Percentiles rank a stretch among this genome's conserved stretches.
These are phyloP conservation scores for Zymoseptoria brevis DNA, from an alignment of 2,329 filamentous ascomycete genomes.

Conservation along the genomic window DNA sequence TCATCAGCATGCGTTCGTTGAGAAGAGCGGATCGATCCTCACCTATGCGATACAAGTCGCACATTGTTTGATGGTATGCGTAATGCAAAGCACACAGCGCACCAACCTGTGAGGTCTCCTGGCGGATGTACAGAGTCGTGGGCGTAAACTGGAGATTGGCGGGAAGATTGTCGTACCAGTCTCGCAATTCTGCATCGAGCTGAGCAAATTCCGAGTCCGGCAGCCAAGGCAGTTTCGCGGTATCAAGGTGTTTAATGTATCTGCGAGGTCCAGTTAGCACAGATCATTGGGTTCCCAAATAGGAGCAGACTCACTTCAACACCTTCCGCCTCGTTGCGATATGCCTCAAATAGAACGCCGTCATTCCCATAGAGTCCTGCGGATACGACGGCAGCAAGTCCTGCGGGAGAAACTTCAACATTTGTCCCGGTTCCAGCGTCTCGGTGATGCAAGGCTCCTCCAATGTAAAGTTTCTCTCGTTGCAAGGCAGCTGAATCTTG, in stretches of 20 bases:
- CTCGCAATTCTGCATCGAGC: constrained; percentile 14
- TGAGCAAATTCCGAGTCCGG: constrained; percentile 20
- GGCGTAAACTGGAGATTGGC: constrained; percentile 21
- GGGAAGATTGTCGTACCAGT: constrained; percentile 19
- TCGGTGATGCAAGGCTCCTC: constrained; percentile 21
- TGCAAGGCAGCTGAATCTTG: constrained; percentile 21
- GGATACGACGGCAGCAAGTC: constrained; percentile 17
- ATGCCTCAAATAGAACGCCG: constrained; percentile 18
- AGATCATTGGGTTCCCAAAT: not conserved
- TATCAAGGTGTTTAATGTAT: constrained; percentile 21
- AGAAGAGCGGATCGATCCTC: not conserved
- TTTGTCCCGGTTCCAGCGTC: constrained; percentile 16
- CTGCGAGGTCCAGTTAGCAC: not conserved
- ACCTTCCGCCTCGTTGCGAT: constrained; percentile 19
- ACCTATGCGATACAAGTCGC: constrained; percentile 17
- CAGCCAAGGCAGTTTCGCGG: constrained; percentile 17
- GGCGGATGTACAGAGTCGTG: constrained; percentile 18
- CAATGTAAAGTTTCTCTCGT: constrained; percentile 19
- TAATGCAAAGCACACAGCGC: constrained; percentile 18
- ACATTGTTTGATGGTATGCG: constrained; percentile 21
- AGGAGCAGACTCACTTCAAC: constrained; percentile 8
- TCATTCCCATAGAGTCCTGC: constrained; percentile 21
- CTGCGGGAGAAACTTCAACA: constrained; percentile 15
- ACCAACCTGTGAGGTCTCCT: constrained; percentile 19
- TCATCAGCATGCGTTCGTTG: not conserved